Evolutionary conservation across 768 basidiomycete species (phyloP), one percentile per base, ranked within the genome.

Genomic region (Mycena metata): DNA sequence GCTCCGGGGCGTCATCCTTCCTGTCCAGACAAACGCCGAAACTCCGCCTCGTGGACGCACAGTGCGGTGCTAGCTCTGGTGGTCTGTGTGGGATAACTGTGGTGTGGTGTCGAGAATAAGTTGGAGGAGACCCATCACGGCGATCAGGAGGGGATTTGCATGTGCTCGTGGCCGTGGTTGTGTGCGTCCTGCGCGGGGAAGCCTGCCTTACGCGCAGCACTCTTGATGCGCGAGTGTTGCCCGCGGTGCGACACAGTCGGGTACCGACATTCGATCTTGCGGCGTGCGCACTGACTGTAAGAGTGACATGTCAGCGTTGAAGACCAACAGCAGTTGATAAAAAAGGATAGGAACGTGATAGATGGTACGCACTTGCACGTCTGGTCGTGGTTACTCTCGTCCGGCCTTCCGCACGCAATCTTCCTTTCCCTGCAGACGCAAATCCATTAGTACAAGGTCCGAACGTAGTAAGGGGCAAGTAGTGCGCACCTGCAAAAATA

Each of bases 401-500:
- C 69, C 17, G 84, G 83, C 17, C 83, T 76, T 35, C 85, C 85
- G 70, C 85, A 86, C 24, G 83, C 83, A 72, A 86, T 86, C 76
- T 86, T 86, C 67, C 85, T 76, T 76, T 84, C 83, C 66, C 85
- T 78, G 69, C 85, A 86, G 76, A 86, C n/a, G n/a, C 86, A 58
- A 82, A 74, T 65, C 84, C 86, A 6, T 30, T 30, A 30, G 30
- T 30, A 30, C 6, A 30, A 30, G 30, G n/a, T n/a, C n/a, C n/a
- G n/a, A n/a, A n/a, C n/a, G n/a, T n/a, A n/a, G n/a, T n/a, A n/a
- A n/a, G n/a, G n/a, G n/a, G n/a, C n/a, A n/a, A n/a, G n/a, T n/a
- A n/a, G n/a, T n/a, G n/a, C n/a, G n/a, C n/a, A n/a, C n/a, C n/a
- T n/a, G n/a, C n/a, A 30, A 30, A 30, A 30, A 30, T 30, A 30